phyloP scores from a whole-genome alignment of 192 early-diverging fungal genomes.

The Linnemannia zychae region DNA sequence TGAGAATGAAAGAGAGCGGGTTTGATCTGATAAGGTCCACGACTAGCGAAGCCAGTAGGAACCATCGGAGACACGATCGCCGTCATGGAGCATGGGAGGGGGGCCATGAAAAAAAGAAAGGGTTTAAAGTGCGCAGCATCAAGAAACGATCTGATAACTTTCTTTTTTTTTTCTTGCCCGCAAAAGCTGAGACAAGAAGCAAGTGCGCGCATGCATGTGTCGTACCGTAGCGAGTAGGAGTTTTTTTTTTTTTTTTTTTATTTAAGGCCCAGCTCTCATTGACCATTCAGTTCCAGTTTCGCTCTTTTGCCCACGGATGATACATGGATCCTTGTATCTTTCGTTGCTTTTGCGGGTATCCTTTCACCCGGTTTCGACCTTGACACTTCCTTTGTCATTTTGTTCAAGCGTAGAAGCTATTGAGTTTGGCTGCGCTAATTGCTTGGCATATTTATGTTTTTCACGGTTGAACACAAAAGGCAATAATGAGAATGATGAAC shows the following conservation, averaged over 20 bases:
- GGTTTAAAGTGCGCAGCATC: background rate
- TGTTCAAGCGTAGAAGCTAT: too few relatives aligned
- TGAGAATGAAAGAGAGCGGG: background rate
- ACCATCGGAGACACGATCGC: background rate
- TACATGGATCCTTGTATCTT: background rate
- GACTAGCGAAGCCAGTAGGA: background rate
- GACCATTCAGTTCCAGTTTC: background rate
- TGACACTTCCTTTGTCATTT: too few relatives aligned
- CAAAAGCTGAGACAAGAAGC: background rate
- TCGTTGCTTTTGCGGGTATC: background rate
- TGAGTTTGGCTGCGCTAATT: too few relatives aligned
- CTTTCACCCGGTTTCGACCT: background rate
- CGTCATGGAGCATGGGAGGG: background rate
- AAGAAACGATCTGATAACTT: conserved; percentile 3
- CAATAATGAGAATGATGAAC: too few relatives aligned
- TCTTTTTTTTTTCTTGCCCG: background rate
- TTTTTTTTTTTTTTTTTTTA: background rate
- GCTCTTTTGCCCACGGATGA: background rate
- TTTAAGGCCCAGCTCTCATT: background rate
- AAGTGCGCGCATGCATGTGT: background rate
- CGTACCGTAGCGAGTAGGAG: background rate
- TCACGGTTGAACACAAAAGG: too few relatives aligned
- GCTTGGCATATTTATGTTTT: too few relatives aligned
- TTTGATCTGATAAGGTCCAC: conserved; percentile 9
- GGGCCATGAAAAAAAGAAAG: background rate